Percentiles rank a stretch among this genome's conserved stretches.
phyloP scores from a whole-genome alignment of 768 basidiomycete genomes.

The Boletellus sp. region DNA sequence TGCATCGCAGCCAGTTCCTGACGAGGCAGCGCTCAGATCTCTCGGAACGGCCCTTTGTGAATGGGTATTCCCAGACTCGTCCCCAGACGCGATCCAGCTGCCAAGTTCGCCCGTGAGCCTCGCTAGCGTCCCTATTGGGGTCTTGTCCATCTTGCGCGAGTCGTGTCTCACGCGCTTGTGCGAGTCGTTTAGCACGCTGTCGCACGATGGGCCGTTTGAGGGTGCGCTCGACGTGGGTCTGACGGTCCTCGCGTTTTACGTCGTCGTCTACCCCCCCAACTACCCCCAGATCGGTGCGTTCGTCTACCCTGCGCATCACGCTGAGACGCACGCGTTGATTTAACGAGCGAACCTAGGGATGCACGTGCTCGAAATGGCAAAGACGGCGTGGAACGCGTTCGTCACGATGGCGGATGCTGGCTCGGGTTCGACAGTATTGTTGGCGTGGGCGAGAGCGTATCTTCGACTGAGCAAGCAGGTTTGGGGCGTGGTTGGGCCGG shows the following conservation, averaged over 20 bases:
- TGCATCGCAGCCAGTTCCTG: constrained; percentile 38
- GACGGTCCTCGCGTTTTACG: constrained; percentile 62
- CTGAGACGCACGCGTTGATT: not conserved
- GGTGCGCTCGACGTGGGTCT: constrained; percentile 52
- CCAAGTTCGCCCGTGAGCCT: constrained; percentile 25
- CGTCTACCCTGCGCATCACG: too few species aligned
- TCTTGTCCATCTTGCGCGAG: constrained; percentile 51
- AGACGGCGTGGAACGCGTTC: constrained; percentile 70
- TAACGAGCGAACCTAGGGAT: constrained; percentile 45
- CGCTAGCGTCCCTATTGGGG: constrained; percentile 34
- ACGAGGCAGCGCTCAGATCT: constrained; percentile 11
- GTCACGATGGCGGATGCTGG: constrained; percentile 31
- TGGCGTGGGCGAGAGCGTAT: constrained; percentile 33
- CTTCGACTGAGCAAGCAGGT: constrained; percentile 41
- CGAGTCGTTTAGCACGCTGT: constrained; percentile 61
- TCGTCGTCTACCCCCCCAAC: constrained; percentile 66
- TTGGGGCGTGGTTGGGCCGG: constrained; percentile 48
- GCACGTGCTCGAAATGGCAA: constrained; percentile 72
- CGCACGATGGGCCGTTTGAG: constrained; percentile 60
- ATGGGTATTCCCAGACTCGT: constrained; percentile 35
- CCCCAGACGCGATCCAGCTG: constrained; percentile 21
- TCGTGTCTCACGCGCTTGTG: constrained; percentile 55
- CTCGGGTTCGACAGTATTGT: constrained; percentile 20
- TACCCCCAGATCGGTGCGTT: constrained; percentile 78
- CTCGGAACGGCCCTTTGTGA: constrained; percentile 35